Conservation (phyloP, 1,139 yeast species). For the Casaregolazyma lundiana region DNA sequence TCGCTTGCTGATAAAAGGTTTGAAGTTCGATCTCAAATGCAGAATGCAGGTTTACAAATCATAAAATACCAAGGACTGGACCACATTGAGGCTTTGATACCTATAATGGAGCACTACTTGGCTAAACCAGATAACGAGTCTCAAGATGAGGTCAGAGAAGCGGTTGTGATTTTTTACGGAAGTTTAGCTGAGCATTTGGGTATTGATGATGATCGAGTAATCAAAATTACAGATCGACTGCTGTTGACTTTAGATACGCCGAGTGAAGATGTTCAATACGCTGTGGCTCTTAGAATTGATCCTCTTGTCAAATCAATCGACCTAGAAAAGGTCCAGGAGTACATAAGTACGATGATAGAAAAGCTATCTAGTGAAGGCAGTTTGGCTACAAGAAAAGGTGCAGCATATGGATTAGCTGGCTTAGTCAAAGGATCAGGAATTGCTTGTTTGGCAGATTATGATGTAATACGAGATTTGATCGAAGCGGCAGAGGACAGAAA, state of each 20-base stretch:
- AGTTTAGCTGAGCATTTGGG: slow-evolving; percentile 78
- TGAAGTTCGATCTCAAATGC: slow-evolving; percentile 73
- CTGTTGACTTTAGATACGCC: slow-evolving; percentile 78
- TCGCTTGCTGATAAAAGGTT: slow-evolving; percentile 72
- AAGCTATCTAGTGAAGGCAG: slow-evolving; percentile 50
- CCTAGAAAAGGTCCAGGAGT: slow-evolving; percentile 33
- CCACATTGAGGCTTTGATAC: slow-evolving; percentile 65
- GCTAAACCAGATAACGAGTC: slow-evolving; percentile 32
- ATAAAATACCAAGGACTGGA: slow-evolving; percentile 60
- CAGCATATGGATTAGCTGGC: slow-evolving; percentile 95
- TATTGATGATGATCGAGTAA: slow-evolving; percentile 58
- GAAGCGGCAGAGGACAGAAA: slow-evolving; percentile 88
- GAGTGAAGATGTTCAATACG: slow-evolving; percentile 82
- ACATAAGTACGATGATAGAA: slow-evolving; percentile 55
- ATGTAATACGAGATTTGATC: slow-evolving; percentile 67
- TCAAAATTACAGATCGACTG: slow-evolving; percentile 60
- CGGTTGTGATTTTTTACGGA: slow-evolving; percentile 82
- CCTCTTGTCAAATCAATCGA: slow-evolving; percentile 64
- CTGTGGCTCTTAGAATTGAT: slow-evolving; percentile 79
- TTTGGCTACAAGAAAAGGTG: slow-evolving; percentile 72
- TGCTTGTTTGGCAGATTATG: slow-evolving; percentile 65
- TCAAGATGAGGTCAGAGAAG: slow-evolving; percentile 65
- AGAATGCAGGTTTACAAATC: slow-evolving; percentile 80
- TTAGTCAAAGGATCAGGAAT: slow-evolving; percentile 87
- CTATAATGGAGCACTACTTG: slow-evolving; percentile 66